Base-by-base conservation (phyloP, 768 basidiomycete species). In the Kwoniella bestiolae region DNA sequence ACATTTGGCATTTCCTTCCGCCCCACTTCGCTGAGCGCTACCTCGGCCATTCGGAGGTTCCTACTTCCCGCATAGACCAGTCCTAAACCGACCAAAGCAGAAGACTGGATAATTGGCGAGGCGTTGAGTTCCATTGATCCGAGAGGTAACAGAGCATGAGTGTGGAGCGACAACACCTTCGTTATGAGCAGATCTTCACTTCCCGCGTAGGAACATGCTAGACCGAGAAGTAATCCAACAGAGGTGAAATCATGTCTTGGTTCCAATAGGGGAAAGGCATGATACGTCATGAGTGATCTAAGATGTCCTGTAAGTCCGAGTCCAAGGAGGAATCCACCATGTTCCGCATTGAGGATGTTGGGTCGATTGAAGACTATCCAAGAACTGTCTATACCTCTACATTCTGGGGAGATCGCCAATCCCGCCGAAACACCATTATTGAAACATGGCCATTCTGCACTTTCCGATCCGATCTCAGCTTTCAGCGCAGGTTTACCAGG, bases 301-400 rank as follows among this genome's bases (percentile, higher is more conserved):
- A 98, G 84, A 78, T 97, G 94, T 0, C 96, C 96, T 1, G 89
- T 91, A 25, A 99, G 83, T 0, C 96, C 96, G 8, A 99, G 85
- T 16, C 92, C 96, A 44, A 92, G 87, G 46, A 99, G 84, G 82
- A 97, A 94, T 2, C 96, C 96, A n/a, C 94, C 96, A 76, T 98
- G 96, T 74, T 93, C 89, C 0, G 94, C 88, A 4, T 91, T 94
- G 58, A 94, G 85, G 49, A 94, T 91, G 0, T 88, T 85, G 0
- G 96, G 95, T 72, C 91, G 91, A 81, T 98, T 95, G 85, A 94
- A 97, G 58, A 96, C 93, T 65, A 83, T 81, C 92, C 94, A 97
- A 0, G 93, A 92, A 73, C 91, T 91, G 77, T 96, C 92, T 46
- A 98, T 86, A 9, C 87, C 87, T 52, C 83, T 81, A 8, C 89